Conservation (phyloP, 163 green algal genomes). For the Coccomyxa subellipsoidea region DNA sequence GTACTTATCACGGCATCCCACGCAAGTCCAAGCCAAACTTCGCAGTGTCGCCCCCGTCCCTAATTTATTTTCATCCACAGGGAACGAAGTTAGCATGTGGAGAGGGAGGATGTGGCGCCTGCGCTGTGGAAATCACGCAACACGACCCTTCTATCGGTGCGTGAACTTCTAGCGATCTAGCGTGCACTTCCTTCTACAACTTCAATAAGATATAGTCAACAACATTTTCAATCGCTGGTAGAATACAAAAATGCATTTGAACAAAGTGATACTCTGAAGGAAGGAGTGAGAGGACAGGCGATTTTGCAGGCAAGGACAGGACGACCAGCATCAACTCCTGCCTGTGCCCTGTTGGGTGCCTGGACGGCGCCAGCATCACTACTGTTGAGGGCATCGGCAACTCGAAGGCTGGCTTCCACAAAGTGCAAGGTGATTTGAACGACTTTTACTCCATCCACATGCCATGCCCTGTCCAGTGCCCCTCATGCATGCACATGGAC, state of each 20-base stretch:
- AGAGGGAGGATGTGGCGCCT: slow-evolving; percentile 64
- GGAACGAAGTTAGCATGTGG: slow-evolving; percentile 54
- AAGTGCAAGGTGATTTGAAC: slow-evolving; percentile 31
- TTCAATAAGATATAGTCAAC: too few species aligned
- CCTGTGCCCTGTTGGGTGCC: slow-evolving; percentile 48
- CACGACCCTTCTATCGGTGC: slow-evolving; percentile 26
- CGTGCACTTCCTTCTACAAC: too few species aligned
- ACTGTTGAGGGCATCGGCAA: slow-evolving; percentile 58
- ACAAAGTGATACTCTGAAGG: too few species aligned
- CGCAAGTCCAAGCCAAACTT: too few species aligned
- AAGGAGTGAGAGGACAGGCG: slow-evolving; percentile 3
- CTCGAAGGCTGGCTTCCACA: slow-evolving; percentile 32
- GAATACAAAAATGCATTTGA: too few species aligned
- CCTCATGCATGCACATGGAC: too few species aligned
- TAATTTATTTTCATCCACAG: slow-evolving; percentile 12
- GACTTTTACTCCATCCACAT: too few species aligned
- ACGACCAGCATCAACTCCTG: slow-evolving; percentile 61
- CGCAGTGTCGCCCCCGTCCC: background rate
- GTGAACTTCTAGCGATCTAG: too few species aligned
- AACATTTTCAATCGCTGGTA: too few species aligned
- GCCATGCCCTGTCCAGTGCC: too few species aligned
- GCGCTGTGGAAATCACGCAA: slow-evolving; percentile 40
- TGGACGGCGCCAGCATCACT: slow-evolving; percentile 41
- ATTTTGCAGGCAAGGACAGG: slow-evolving; percentile 19
- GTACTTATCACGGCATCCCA: too few species aligned